Percentiles rank a stretch among this genome's conserved stretches.
Evolutionary conservation across 2,329 filamentous ascomycete genomes (phyloP).

Genomic region (Pezicula radicicola): DNA sequence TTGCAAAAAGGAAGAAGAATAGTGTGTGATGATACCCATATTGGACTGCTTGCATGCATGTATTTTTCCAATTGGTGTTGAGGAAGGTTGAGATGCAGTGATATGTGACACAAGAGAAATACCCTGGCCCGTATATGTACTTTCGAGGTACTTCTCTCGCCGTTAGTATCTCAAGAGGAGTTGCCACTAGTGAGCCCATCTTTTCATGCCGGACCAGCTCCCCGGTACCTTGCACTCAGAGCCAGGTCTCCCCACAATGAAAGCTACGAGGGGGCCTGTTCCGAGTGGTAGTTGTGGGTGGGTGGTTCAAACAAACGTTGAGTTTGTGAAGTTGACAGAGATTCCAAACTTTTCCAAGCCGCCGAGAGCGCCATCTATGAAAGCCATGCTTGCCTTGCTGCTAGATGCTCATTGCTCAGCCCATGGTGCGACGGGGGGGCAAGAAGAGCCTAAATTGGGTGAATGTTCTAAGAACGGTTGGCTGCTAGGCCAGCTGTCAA

Average conservation of each 20-base stretch:
- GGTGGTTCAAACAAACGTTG: background rate
- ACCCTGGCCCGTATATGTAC: background rate
- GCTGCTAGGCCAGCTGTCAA: background rate
- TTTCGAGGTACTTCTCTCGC: background rate
- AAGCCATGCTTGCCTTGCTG: background rate
- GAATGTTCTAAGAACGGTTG: background rate
- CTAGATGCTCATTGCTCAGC: no score
- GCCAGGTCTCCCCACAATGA: background rate
- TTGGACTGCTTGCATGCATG: background rate
- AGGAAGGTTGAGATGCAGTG: background rate
- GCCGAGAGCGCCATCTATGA: background rate
- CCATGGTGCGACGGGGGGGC: no score
- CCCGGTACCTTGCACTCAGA: background rate
- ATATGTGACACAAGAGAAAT: background rate
- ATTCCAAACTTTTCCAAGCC: background rate
- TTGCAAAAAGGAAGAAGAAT: constrained; percentile 1
- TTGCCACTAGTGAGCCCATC: background rate
- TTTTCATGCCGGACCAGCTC: background rate
- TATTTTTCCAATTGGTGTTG: background rate
- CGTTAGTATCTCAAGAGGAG: background rate
- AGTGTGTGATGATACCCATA: constrained; percentile 1
- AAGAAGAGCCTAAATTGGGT: no score
- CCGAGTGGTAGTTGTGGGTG: background rate
- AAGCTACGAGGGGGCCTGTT: background rate
- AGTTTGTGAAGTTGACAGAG: background rate